A percentile compares a stretch with the other conserved stretches of the same genome.
These are phyloP conservation scores for Sclerotinia minor DNA, from an alignment of 2,329 filamentous ascomycete genomes.

Conservation along the genomic window DNA sequence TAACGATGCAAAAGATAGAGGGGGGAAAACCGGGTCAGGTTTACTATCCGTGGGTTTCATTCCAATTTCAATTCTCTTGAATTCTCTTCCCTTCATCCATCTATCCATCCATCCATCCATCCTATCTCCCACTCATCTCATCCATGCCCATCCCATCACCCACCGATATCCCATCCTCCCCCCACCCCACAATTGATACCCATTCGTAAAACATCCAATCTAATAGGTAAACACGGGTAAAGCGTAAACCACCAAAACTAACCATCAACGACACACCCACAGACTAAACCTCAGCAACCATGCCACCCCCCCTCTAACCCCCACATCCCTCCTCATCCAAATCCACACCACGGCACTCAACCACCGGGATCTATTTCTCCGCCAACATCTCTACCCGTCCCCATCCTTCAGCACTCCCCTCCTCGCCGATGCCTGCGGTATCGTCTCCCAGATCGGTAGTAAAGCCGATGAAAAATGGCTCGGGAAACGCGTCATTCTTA, in stretches of 20 bases:
- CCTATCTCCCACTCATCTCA: neutral
- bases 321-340: slow-evolving; percentile 70
- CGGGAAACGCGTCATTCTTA: slow-evolving; percentile 73
- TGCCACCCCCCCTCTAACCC: slow-evolving; percentile 62
- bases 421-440: slow-evolving; percentile 78
- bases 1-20: slow-evolving; percentile 62
- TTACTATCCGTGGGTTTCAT: slow-evolving; percentile 79
- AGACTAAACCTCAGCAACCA: slow-evolving; percentile 59
- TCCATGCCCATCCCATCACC: too few species aligned
- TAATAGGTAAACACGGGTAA: neutral
- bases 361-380: slow-evolving; percentile 93
- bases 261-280: neutral
- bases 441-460: slow-evolving; percentile 65
- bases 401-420: slow-evolving; percentile 77
- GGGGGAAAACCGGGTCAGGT: slow-evolving; percentile 80
- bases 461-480: slow-evolving; percentile 51
- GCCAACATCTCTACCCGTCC: slow-evolving; percentile 86
- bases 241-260: slow-evolving; percentile 30
- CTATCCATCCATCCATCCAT: slow-evolving; percentile 35
- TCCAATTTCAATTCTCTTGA: too few species aligned
- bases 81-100: slow-evolving; percentile 29
- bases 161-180: too few species aligned
- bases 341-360: slow-evolving; percentile 83
- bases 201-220: neutral
- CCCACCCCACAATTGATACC: slow-evolving; percentile 36